Base-by-base conservation (phyloP, 176 grass and related monocot species). In the Puccinellia tenuiflora region DNA sequence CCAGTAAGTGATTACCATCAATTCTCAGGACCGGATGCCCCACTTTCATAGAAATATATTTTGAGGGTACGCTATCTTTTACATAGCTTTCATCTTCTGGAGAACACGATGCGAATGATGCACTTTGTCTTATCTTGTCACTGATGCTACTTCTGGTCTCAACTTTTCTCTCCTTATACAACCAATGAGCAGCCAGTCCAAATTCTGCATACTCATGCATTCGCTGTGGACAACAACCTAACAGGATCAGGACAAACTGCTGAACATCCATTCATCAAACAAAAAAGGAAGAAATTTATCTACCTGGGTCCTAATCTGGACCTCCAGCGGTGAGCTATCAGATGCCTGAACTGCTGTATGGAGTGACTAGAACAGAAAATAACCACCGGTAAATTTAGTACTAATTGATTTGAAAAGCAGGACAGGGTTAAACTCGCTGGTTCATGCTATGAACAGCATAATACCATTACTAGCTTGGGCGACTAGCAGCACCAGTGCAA, bases 261-360 rank as follows among this genome's bases (percentile, higher is more conserved):
- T 46, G 24, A 76, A 90, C 15, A 81, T 75, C 45, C 33, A 70
- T 78, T 84, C 82, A 79, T 84, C 82, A 79, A 83, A 78, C 43
- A 57, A 55, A 80, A 17, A 15, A 7, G 10, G 56, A 2, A 34
- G 35, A 57, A 37, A 9, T 69, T 78, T 45, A 73, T 47, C 66
- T 81, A 93, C 95, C 87, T 97, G 92, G 80, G 96, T 98, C 86
- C 96, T 91, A 82, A 98, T 98, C 85, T 98, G 92, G 79, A 95
- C 96, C 80, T 98, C 96, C 79, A 98, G 78, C 21, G 92, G 92
- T 64, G 92, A 90, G 76, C 71, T 98, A 77, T 98, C 96, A 71
- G 89, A 90, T 68, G 92, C 92, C 73, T 95, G 90, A 80, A 98
- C 96, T 74, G 83, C 87, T 78, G 96, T 98, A 74, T 98, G 96